phyloP scores from a whole-genome alignment of 2,329 filamentous ascomycete species.

The Colletotrichum theobromicola region DNA sequence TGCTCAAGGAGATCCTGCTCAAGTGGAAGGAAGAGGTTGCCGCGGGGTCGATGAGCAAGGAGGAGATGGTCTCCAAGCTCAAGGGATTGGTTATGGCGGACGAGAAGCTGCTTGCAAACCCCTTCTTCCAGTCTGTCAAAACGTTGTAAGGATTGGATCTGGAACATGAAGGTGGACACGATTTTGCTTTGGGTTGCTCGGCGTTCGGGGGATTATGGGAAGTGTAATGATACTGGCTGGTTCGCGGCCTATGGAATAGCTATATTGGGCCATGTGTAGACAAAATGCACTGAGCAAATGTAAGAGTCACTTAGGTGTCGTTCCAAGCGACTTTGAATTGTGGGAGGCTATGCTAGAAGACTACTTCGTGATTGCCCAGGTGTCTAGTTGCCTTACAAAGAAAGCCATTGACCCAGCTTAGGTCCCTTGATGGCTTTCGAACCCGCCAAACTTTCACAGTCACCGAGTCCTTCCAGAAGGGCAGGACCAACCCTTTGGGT shows the following conservation, averaged over 20 bases:
- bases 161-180: neutral
- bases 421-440: neutral
- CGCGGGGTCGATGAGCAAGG: slow-evolving; percentile 65
- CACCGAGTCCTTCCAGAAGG: neutral
- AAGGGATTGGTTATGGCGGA: slow-evolving; percentile 80
- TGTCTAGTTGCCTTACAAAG: neutral
- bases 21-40: slow-evolving; percentile 84
- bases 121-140: slow-evolving; percentile 73
- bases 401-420: neutral
- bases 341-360: neutral
- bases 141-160: slow-evolving; percentile 44
- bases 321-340: neutral
- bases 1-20: slow-evolving; percentile 83
- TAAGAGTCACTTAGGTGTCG: neutral
- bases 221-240: neutral
- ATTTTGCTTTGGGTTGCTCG: neutral
- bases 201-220: neutral
- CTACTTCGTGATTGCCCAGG: neutral
- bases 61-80: slow-evolving; percentile 80
- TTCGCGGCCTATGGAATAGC: neutral
- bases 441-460: neutral
- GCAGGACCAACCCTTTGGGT: neutral
- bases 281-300: neutral
- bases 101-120: slow-evolving; percentile 65
- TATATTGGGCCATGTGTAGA: neutral